Evolutionary conservation across 305 asterid species (phyloP), one percentile per base, ranked within the genome.

Genomic region (Nicotiana rustica): DNA sequence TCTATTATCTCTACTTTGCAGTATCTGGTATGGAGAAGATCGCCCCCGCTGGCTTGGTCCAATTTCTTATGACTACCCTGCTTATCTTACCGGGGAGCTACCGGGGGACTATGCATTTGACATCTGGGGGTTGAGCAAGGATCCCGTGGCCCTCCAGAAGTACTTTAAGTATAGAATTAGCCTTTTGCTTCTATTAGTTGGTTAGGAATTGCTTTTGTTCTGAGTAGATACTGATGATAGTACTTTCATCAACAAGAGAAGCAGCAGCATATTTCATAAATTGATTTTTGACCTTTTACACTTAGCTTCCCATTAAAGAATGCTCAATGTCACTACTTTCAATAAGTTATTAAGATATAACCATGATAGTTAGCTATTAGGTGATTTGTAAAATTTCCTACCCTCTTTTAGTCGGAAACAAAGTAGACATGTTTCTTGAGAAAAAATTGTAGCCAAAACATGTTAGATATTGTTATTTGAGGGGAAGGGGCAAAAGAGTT

Each of bases 31-130:
- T 59, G 99, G 99, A 82, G 93, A 92, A 81, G 92, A 89, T 84
- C 96, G 99, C 14, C 99, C 99, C 44, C 95, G 95, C 8, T 95
- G 99, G 99, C 95, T 95, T 69, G 99, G 99, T 84, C 98, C 99
- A 10, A 88, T 95, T 80, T 86, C 97, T 15, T 93, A 85, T 55
- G 93, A 94, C 41, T 95, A 95, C 86, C 99, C 99, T 52, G 69
- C 89, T 82, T 89, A 95, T 89, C 99, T 95, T 85, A 87, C 85
- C 12, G 98, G 99, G 41, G 97, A 94, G 86, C 92, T 95, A 62
- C 99, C 99, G 0, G 98, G 97, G 77, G 99, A 95, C 87, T 95
- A 95, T 75, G 97, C 97, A 78, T 95, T 95, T 83, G 99, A 95
- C 82, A 83, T 95, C 82, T 97, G 90, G 70, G 95, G 97, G 79